Percentiles rank a stretch among this genome's conserved stretches.
Evolutionary conservation across 2,329 filamentous ascomycete genomes (phyloP).

Genomic region (Cercospora beticola): DNA sequence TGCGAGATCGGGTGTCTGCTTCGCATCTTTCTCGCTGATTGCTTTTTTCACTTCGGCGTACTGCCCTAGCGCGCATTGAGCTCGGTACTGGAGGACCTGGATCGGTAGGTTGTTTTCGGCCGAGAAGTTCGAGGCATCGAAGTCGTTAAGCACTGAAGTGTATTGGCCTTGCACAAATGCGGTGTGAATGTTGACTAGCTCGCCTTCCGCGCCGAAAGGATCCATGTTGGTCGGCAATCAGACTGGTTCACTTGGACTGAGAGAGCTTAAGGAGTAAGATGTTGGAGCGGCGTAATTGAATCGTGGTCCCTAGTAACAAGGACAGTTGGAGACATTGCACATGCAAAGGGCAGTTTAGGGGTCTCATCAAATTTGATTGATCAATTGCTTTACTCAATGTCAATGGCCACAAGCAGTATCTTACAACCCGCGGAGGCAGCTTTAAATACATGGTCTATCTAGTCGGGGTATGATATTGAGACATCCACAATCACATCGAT

Average conservation of each 20-base stretch:
- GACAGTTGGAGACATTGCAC: slow-evolving; percentile 2
- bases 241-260: neutral
- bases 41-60: slow-evolving; percentile 70
- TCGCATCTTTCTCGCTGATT: slow-evolving; percentile 61
- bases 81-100: slow-evolving; percentile 74
- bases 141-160: slow-evolving; percentile 74
- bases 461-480: neutral
- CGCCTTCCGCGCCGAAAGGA: slow-evolving; percentile 64
- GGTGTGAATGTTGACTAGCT: slow-evolving; percentile 67
- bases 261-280: neutral
- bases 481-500: neutral
- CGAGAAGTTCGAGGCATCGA: slow-evolving; percentile 77
- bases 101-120: slow-evolving; percentile 74
- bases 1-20: slow-evolving; percentile 64
- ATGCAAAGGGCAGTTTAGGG: neutral
- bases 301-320: neutral
- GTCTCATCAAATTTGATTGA: slow-evolving; percentile 1
- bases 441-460: slow-evolving; percentile 7
- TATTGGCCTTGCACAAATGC: slow-evolving; percentile 77
- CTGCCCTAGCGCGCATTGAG: slow-evolving; percentile 79
- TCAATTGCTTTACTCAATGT: neutral
- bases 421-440: neutral
- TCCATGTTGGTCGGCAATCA: slow-evolving; percentile 49
- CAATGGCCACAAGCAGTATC: neutral
- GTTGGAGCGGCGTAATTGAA: neutral